Percentiles rank a stretch among this genome's conserved stretches.
These are phyloP conservation scores for Paraphoma sp. DNA, from an alignment of 2,329 filamentous ascomycete species.

Conservation along the genomic window DNA sequence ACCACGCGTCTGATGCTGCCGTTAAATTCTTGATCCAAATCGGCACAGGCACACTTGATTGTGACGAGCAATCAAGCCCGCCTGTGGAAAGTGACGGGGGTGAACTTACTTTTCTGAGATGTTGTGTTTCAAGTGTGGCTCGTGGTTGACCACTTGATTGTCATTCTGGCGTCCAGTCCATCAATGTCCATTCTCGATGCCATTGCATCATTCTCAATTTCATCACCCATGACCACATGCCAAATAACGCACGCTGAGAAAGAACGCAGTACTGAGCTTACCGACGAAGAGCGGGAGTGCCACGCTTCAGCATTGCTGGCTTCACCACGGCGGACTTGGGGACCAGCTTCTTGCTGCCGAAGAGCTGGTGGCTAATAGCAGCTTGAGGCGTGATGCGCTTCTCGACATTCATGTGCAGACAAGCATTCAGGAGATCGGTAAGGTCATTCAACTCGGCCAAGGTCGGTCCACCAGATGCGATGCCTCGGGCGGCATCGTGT, in stretches of 20 bases:
- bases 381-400: slow-evolving; percentile 88
- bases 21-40: not conserved
- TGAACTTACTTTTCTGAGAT: too few species aligned
- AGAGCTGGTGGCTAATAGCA: slow-evolving; percentile 88
- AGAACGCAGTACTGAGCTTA: slow-evolving; percentile 9
- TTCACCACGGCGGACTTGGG: slow-evolving; percentile 28
- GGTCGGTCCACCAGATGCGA: slow-evolving; percentile 70
- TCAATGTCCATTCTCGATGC: not conserved
- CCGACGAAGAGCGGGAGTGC: slow-evolving; percentile 19
- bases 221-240: too few species aligned
- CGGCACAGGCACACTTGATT: not conserved
- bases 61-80: slow-evolving; percentile 2
- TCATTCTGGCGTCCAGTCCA: not conserved
- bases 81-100: not conserved
- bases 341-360: slow-evolving; percentile 53
- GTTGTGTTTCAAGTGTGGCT: too few species aligned
- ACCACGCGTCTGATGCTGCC: too few species aligned
- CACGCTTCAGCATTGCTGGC: slow-evolving; percentile 31
- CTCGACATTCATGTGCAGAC: slow-evolving; percentile 87
- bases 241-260: too few species aligned
- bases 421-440: slow-evolving; percentile 86
- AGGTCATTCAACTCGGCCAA: slow-evolving; percentile 81
- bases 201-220: too few species aligned
- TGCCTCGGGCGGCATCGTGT: slow-evolving; percentile 71
- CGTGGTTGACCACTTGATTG: too few species aligned